Conservation (phyloP, 257 asterid genomes). For the Scutellaria barbata region DNA sequence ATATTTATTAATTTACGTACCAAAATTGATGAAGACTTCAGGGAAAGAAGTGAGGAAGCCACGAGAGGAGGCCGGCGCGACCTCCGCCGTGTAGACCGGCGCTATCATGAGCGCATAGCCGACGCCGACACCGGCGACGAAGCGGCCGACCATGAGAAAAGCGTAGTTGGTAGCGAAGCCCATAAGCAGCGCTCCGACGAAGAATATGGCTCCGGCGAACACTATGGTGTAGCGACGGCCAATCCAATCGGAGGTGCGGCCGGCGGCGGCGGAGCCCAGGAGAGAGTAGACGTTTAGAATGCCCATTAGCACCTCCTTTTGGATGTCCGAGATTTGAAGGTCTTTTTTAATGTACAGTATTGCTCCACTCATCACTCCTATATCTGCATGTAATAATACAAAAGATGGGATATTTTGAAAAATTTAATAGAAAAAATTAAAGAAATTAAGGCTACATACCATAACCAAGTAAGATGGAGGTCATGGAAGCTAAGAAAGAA, state of each 20-base stretch:
- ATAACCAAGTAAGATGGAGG: constrained; percentile 57
- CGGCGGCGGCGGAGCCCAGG: constrained; percentile 73
- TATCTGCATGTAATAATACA: constrained; percentile 45
- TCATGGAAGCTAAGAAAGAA: constrained; percentile 50
- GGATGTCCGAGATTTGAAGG: constrained; percentile 39
- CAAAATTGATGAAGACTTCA: constrained; percentile 72
- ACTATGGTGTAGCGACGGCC: constrained; percentile 76
- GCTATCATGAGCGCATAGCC: constrained; percentile 86
- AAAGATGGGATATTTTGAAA: not conserved
- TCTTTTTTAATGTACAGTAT: constrained; percentile 50
- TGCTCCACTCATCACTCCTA: constrained; percentile 90
- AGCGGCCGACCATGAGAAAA: constrained; percentile 78
- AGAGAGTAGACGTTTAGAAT: constrained; percentile 63
- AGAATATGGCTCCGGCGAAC: constrained; percentile 67
- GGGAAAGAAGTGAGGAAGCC: constrained; percentile 84
- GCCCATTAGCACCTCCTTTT: constrained; percentile 61
- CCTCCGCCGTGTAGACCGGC: constrained; percentile 83
- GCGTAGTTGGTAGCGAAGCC: constrained; percentile 69
- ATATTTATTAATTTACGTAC: constrained; percentile 30
- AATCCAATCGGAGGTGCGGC: constrained; percentile 75
- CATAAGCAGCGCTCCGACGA: constrained; percentile 73
- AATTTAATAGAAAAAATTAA: not conserved
- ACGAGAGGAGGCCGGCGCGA: constrained; percentile 76
- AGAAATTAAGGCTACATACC: constrained; percentile 33
- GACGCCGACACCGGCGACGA: constrained; percentile 76